Percentiles rank a stretch among this genome's conserved stretches.
These are phyloP conservation scores for Phenoliferia sp. DNA, from an alignment of 1,284 basidiomycete genomes.

Conservation along the genomic window DNA sequence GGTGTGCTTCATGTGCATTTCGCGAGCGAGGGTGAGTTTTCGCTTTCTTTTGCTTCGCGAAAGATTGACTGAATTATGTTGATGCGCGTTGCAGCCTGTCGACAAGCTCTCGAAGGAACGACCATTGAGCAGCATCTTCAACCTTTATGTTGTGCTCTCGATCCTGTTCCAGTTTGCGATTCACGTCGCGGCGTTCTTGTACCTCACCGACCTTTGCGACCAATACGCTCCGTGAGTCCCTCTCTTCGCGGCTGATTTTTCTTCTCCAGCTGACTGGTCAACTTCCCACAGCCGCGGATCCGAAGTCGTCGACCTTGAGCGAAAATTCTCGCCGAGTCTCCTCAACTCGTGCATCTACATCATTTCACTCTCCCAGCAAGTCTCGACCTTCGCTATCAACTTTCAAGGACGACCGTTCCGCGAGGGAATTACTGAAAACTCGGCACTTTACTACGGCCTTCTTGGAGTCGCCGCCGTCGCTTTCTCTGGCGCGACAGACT, in stretches of 20 bases:
- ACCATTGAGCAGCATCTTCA: slow-evolving; percentile 90
- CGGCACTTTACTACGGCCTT: slow-evolving; percentile 83
- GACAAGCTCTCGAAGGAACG: slow-evolving; percentile 86
- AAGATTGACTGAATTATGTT: not conserved
- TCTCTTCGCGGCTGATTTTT: not conserved
- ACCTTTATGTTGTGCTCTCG: slow-evolving; percentile 84
- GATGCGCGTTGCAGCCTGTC: slow-evolving; percentile 57
- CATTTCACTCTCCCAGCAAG: slow-evolving; percentile 86
- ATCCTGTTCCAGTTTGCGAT: slow-evolving; percentile 85
- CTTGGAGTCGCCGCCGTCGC: slow-evolving; percentile 77
- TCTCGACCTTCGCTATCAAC: slow-evolving; percentile 94
- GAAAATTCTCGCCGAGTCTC: slow-evolving; percentile 86
- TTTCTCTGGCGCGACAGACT: slow-evolving; percentile 79
- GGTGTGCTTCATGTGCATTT: slow-evolving; percentile 94
- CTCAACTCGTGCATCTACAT: slow-evolving; percentile 94
- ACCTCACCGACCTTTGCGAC: slow-evolving; percentile 81
- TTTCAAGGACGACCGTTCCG: slow-evolving; percentile 93
- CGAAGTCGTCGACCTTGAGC: slow-evolving; percentile 68
- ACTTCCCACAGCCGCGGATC: slow-evolving; percentile 57
- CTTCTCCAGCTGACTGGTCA: slow-evolving; percentile 13
- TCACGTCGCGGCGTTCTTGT: slow-evolving; percentile 80
- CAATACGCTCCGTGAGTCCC: slow-evolving; percentile 64
- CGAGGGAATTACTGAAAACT: slow-evolving; percentile 89
- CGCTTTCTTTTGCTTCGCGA: not conserved
- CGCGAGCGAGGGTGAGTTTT: slow-evolving; percentile 75